Evolutionary conservation across 805 yeast genomes (phyloP), one percentile per base, ranked within the genome.

Genomic region (Suhomyces sp.): DNA sequence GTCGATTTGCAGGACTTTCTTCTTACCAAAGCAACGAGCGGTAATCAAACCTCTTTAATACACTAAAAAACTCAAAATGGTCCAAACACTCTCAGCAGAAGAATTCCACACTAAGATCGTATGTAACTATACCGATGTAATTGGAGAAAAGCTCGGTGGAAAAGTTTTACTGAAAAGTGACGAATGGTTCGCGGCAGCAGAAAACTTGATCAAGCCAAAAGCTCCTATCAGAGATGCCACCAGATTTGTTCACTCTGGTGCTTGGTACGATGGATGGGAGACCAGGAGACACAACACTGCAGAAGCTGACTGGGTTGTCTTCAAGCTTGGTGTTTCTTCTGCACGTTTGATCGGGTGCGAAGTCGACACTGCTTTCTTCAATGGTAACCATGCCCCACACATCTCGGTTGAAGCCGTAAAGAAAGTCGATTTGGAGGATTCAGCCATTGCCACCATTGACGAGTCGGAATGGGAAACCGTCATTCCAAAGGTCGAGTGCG

Each of bases 211-310:
- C 67, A 85, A 88, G 65, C 92, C 97, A 38, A 79, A 78, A 46
- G 80, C 86, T 3, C 96, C 97, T 2, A 81, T 90, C 53, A 77
- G 96, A 64, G 96, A 90, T 61, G 86, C 88, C 9, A 87, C 91
- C 27, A 79, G 81, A 61, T 92, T 90, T 69, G 83, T 86, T 2
- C 87, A 81, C 54, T 82, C 92, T 3, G 98, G 98, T 49, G 97
- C 97, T 4, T 93, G 97, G 97, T 93, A 90, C 67, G 99, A 93
- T 61, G 99, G 99, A 22, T 93, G 98, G 98, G 98, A 93, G 71
- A 93, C 98, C 10, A 80, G 97, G 67, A 81, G 99, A 71, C 99
- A 93, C 76, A 93, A 93, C 69, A 72, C 83, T 1, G 88, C 77
- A 51, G 90, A 83, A 51, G 87, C 88, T 42, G 99, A 93, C 66